Evolutionary conservation across 805 yeast species (phyloP).

Genomic region (Candida pini): DNA sequence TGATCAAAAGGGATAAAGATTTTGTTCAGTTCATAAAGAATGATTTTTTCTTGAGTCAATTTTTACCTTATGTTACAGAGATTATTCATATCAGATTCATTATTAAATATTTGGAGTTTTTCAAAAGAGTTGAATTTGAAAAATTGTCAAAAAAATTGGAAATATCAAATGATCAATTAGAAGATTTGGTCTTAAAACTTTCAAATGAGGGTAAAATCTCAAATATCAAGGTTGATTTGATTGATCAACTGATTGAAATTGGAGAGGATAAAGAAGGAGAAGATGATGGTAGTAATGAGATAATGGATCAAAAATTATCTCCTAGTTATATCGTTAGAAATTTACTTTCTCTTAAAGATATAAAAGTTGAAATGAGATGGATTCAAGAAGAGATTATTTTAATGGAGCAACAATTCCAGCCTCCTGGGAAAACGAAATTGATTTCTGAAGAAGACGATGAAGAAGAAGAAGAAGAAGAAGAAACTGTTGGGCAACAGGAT

Average conservation of each 20-base stretch:
- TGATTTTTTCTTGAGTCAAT: slow-evolving; percentile 16
- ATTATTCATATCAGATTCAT: slow-evolving; percentile 21
- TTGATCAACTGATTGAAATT: slow-evolving; percentile 13
- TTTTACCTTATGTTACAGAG: slow-evolving; percentile 21
- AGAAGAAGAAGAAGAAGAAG: not conserved
- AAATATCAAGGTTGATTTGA: slow-evolving; percentile 22
- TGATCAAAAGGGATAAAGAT: slow-evolving; percentile 9
- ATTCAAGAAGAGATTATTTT: slow-evolving; percentile 6
- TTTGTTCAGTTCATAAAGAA: slow-evolving; percentile 7
- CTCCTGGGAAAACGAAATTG: slow-evolving; percentile 1
- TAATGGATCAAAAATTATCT: slow-evolving; percentile 9
- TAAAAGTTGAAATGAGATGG: slow-evolving; percentile 3
- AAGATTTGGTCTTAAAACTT: slow-evolving; percentile 20
- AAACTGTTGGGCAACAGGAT: slow-evolving; percentile 2
- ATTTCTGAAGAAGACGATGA: not conserved
- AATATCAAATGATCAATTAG: slow-evolving; percentile 14
- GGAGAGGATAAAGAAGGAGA: not conserved
- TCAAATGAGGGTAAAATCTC: slow-evolving; percentile 20
- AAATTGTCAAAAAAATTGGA: slow-evolving; percentile 16
- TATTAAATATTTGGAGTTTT: slow-evolving; percentile 14
- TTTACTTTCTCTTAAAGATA: slow-evolving; percentile 6
- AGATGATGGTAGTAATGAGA: not conserved
- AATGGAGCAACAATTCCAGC: slow-evolving; percentile 3
- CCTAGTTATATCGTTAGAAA: slow-evolving; percentile 8
- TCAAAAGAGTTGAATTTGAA: slow-evolving; percentile 18